Conservation (phyloP, 768 basidiomycete genomes). For the Termitomyces heimii region DNA sequence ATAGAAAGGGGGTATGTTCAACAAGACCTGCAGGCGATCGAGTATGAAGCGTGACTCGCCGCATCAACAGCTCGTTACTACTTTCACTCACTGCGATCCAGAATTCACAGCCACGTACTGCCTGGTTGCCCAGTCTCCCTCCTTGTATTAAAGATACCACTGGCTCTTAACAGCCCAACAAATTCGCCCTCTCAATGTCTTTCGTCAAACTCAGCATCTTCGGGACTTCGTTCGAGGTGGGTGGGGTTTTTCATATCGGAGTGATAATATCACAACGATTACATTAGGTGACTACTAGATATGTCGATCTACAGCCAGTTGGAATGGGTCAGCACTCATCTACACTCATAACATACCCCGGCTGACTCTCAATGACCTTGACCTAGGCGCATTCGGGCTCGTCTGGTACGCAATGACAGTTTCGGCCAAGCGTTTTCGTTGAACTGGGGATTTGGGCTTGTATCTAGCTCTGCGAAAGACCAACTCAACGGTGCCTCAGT, state of each 20-base stretch:
- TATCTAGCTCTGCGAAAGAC: slow-evolving; percentile 81
- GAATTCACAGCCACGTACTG: neutral
- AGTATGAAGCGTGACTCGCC: neutral
- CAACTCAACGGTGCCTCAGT: slow-evolving; percentile 91
- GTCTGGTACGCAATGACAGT: slow-evolving; percentile 65
- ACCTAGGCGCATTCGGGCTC: slow-evolving; percentile 88
- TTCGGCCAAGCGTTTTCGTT: neutral
- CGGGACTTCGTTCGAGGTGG: slow-evolving; percentile 93
- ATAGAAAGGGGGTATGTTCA: neutral
- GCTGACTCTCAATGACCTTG: neutral
- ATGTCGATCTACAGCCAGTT: slow-evolving; percentile 98
- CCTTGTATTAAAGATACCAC: neutral
- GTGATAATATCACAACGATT: slow-evolving; percentile 10
- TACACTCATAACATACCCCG: neutral
- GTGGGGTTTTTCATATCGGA: slow-evolving; percentile 12
- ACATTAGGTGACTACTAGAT: slow-evolving; percentile 87
- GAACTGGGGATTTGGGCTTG: neutral
- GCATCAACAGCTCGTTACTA: neutral
- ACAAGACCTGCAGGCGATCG: neutral
- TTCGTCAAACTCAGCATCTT: slow-evolving; percentile 99
- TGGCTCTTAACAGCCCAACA: neutral
- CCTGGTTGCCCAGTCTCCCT: neutral
- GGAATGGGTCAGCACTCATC: slow-evolving; percentile 80
- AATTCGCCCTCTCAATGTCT: slow-evolving; percentile 47
- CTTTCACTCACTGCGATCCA: neutral